These are phyloP conservation scores for Aphanocladium album DNA, from an alignment of 2,329 filamentous ascomycete genomes.

Conservation along the genomic window DNA sequence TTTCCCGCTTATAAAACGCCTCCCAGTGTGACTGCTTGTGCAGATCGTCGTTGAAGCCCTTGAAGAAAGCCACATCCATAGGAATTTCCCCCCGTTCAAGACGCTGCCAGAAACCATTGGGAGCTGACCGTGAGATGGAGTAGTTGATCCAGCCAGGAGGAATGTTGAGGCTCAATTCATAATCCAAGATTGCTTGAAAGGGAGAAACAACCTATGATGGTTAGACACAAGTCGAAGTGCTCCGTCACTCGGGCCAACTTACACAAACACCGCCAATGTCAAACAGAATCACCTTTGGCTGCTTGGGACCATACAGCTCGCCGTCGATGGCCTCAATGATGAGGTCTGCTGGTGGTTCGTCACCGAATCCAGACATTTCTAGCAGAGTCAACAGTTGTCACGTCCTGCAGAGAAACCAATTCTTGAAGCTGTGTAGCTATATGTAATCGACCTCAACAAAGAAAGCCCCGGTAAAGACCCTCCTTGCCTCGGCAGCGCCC, in stretches of 20 bases:
- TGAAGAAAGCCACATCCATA: conserved; percentile 71
- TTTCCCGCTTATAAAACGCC: conserved; percentile 50
- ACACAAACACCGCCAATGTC: conserved; percentile 97
- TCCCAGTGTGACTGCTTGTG: conserved; percentile 63
- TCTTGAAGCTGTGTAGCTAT: not conserved
- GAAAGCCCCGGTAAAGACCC: conserved; percentile 1
- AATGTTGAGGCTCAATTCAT: conserved; percentile 71
- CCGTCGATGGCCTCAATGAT: conserved; percentile 27
- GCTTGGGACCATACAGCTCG: conserved; percentile 38
- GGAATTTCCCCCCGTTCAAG: conserved; percentile 79
- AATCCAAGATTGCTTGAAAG: conserved; percentile 88
- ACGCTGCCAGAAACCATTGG: conserved; percentile 79
- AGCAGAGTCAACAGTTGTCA: not conserved
- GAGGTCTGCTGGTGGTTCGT: conserved; percentile 21
- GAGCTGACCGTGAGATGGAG: conserved; percentile 73
- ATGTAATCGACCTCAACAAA: not conserved
- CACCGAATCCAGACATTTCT: conserved; percentile 7
- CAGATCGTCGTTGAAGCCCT: conserved; percentile 70
- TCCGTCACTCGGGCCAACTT: too few relatives aligned
- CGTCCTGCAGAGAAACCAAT: not conserved
- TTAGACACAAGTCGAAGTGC: too few relatives aligned
- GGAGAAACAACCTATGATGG: conserved; percentile 71
- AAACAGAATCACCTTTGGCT: conserved; percentile 76
- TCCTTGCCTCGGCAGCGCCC: conserved; percentile 10
- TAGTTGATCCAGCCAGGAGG: conserved; percentile 89